Conservation (phyloP, 331 rosid species). For the Erythrophleum ivorense region DNA sequence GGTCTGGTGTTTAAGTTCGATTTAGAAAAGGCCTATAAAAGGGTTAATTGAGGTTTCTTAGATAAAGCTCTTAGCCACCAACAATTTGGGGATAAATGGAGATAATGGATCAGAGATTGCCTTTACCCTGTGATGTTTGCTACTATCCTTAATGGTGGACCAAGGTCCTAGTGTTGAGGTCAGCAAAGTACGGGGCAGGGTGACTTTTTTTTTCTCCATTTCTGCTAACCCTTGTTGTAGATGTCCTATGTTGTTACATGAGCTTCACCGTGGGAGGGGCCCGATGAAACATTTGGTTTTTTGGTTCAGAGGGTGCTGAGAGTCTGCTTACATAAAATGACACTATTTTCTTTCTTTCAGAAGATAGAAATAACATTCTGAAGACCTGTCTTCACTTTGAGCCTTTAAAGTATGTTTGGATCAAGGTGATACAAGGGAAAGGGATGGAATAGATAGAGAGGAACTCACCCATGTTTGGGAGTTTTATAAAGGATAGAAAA, state of each 20-base stretch:
- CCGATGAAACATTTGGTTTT: background rate
- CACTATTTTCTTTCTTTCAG: background rate
- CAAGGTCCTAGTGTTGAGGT: background rate
- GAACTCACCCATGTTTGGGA: background rate
- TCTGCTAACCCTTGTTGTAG: constrained; percentile 5
- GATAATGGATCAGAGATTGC: background rate
- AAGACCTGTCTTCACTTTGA: background rate
- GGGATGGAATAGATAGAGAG: background rate
- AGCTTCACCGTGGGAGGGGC: background rate
- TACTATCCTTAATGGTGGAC: too few relatives aligned
- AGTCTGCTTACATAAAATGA: background rate
- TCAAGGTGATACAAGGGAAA: background rate
- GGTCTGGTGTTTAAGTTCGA: background rate
- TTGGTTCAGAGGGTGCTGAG: background rate
- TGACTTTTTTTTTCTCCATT: constrained; percentile 1
- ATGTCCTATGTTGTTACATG: background rate
- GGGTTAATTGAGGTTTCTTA: background rate
- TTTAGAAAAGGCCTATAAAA: background rate
- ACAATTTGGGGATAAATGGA: background rate
- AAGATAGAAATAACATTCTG: background rate
- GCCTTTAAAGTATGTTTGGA: constrained; percentile 5
- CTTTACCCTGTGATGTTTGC: background rate
- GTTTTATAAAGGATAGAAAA: background rate
- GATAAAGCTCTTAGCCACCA: background rate
- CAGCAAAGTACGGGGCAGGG: background rate